phyloP scores from a whole-genome alignment of 805 yeast genomes.

The Ogataea neopini region DNA sequence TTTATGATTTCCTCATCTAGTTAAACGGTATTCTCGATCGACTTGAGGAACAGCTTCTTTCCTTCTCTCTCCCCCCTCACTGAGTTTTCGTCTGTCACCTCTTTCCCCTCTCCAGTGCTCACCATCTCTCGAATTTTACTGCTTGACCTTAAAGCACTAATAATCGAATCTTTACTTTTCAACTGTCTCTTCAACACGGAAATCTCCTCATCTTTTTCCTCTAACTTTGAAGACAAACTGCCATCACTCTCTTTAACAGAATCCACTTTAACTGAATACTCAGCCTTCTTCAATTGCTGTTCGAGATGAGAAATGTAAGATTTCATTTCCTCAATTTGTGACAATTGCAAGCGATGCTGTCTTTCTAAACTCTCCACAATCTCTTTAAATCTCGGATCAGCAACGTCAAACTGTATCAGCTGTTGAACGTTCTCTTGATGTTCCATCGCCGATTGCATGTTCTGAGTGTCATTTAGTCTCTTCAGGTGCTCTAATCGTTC shows the following conservation, averaged over 20 bases:
- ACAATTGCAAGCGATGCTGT: conserved; percentile 45
- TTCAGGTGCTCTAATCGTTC: conserved; percentile 71
- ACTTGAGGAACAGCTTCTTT: conserved; percentile 18
- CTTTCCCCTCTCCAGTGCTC: neutral
- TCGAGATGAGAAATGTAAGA: conserved; percentile 63
- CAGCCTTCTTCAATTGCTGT: conserved; percentile 41
- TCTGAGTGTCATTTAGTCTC: conserved; percentile 53
- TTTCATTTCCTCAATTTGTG: conserved; percentile 59
- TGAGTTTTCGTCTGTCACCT: neutral
- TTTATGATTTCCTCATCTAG: neutral
- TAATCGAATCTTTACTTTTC: conserved; percentile 75
- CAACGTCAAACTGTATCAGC: conserved; percentile 46
- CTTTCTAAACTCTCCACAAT: conserved; percentile 49
- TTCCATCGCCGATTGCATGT: conserved; percentile 43
- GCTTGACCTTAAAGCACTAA: conserved; percentile 69
- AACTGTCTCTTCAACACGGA: conserved; percentile 59
- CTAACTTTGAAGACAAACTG: conserved; percentile 27
- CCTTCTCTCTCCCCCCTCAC: neutral
- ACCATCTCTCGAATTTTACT: conserved; percentile 53
- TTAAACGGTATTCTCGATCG: conserved; percentile 22
- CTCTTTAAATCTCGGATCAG: conserved; percentile 38
- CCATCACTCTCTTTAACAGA: conserved; percentile 2
- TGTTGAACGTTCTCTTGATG: conserved; percentile 62
- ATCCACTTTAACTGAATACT: conserved; percentile 3
- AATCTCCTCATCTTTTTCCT: conserved; percentile 70